Conservation (phyloP, 345 rosid genomes). For the Arabidopsis suecica region DNA sequence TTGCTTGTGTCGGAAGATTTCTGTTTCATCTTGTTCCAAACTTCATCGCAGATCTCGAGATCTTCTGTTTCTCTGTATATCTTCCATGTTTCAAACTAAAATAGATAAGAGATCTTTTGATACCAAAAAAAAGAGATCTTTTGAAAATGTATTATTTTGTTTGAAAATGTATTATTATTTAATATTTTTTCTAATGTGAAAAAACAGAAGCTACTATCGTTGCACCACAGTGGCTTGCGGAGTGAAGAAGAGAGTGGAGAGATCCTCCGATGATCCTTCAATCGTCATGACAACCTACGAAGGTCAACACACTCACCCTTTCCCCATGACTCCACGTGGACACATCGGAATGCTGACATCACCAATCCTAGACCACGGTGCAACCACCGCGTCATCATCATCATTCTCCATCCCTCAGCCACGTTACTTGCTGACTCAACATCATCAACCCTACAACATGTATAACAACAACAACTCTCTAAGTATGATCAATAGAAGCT, state of each 20-base stretch:
- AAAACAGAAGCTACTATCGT: constrained; percentile 91
- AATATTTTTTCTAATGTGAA: background rate
- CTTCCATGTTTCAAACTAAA: constrained; percentile 4
- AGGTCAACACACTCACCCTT: constrained; percentile 84
- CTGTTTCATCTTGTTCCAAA: constrained; percentile 31
- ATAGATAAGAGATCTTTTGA: background rate
- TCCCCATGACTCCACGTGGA: constrained; percentile 79
- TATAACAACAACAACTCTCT: constrained; percentile 42
- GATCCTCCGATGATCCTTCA: constrained; percentile 80
- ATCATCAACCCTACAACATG: constrained; percentile 47
- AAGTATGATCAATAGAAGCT: constrained; percentile 34
- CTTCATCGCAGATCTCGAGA: constrained; percentile 38
- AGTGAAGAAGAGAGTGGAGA: constrained; percentile 98
- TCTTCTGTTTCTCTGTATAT: constrained; percentile 17
- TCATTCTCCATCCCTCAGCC: constrained; percentile 57
- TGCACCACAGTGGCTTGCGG: constrained; percentile 95
- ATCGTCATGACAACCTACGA: constrained; percentile 94
- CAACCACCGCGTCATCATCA: constrained; percentile 46
- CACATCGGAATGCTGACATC: constrained; percentile 53
- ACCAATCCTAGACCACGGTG: constrained; percentile 43
- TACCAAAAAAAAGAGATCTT: too few species aligned
- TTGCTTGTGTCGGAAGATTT: constrained; percentile 47
- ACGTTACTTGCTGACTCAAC: constrained; percentile 48
- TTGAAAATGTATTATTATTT: background rate
- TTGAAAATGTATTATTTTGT: background rate